Percentiles rank a stretch among this genome's conserved stretches.
Conservation (phyloP, 1,139 yeast species). For the Yamadazyma triangularis region DNA sequence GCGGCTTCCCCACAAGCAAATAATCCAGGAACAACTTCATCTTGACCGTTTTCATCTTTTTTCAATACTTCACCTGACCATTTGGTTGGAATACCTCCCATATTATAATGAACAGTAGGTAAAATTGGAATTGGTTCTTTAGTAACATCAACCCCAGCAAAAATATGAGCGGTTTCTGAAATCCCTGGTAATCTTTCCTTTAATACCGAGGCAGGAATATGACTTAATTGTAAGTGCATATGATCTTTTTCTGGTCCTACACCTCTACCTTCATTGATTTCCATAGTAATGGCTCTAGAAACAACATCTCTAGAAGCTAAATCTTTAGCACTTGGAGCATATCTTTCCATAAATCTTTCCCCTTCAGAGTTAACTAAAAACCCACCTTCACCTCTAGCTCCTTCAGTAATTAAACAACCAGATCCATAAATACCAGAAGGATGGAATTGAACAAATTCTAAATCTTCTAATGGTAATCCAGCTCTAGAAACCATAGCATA, state of each 20-base stretch:
- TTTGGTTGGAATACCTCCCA: constrained; percentile 99
- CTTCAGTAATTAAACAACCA: constrained; percentile 97
- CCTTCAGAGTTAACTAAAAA: constrained; percentile 94
- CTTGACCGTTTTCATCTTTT: constrained; percentile 82
- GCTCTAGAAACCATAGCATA: constrained; percentile 98
- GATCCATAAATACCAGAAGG: constrained; percentile 99
- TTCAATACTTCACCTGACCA: constrained; percentile 95
- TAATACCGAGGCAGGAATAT: constrained; percentile 86
- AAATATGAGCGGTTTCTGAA: constrained; percentile 96
- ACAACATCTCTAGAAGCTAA: constrained; percentile 98
- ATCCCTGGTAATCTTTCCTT: constrained; percentile 98
- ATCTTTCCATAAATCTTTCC: constrained; percentile 99
- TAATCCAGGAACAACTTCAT: constrained; percentile 87
- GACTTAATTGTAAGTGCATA: constrained; percentile 90
- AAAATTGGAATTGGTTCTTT: constrained; percentile 98
- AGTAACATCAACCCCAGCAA: constrained; percentile 99
- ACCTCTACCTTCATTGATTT: constrained; percentile 98
- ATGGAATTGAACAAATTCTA: constrained; percentile 98
- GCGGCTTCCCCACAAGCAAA: constrained; percentile 99
- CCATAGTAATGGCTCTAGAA: constrained; percentile 97
- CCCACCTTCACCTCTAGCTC: constrained; percentile 99
- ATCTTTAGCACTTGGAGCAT: constrained; percentile 98
- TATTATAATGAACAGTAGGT: constrained; percentile 98
- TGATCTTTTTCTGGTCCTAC: constrained; percentile 96
- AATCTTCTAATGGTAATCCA: constrained; percentile 94